Percentiles rank a stretch among this genome's conserved stretches.
Conservation (phyloP, 2,329 filamentous ascomycete genomes). For the Chaetomium sp. region DNA sequence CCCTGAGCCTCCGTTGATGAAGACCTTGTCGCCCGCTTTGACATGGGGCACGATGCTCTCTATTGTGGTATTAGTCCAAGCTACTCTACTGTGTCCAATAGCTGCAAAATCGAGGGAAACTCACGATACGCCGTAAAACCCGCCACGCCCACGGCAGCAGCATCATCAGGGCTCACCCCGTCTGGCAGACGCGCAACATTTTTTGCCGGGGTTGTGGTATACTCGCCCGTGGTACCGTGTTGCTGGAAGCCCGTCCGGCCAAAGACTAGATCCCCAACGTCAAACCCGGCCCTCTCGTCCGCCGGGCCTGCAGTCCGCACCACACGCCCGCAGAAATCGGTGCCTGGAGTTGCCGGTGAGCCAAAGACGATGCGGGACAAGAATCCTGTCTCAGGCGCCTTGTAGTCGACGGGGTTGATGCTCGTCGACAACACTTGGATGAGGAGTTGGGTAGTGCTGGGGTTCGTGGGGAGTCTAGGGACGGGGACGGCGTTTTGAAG, state of each 20-base stretch:
- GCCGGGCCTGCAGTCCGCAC: constrained; percentile 30
- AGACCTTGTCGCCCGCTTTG: constrained; percentile 46
- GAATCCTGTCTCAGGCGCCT: constrained; percentile 46
- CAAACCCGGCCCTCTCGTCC: constrained; percentile 22
- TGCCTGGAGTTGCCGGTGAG: constrained; percentile 41
- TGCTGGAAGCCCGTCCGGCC: constrained; percentile 29
- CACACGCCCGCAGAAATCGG: constrained; percentile 44
- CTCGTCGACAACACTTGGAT: constrained; percentile 47
- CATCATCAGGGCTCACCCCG: constrained; percentile 36
- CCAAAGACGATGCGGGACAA: constrained; percentile 34
- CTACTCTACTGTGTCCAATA: neutral
- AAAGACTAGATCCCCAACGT: constrained; percentile 39
- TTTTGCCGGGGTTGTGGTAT: constrained; percentile 26
- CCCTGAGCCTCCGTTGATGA: constrained; percentile 60
- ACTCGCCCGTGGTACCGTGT: constrained; percentile 35
- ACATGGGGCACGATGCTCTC: constrained; percentile 41
- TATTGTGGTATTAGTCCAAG: neutral
- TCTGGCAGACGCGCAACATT: constrained; percentile 36
- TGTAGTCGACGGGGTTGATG: constrained; percentile 61
- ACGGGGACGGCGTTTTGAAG: constrained; percentile 37
- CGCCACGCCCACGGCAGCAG: constrained; percentile 39
- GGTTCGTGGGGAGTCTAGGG: constrained; percentile 32
- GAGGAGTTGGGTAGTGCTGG: constrained; percentile 41
- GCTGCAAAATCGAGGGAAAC: neutral
- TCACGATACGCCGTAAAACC: constrained; percentile 40